A percentile compares a stretch with the other conserved stretches of the same genome.
phyloP scores from a whole-genome alignment of 805 yeast species.

The Saccharomycopsis capsularis region DNA sequence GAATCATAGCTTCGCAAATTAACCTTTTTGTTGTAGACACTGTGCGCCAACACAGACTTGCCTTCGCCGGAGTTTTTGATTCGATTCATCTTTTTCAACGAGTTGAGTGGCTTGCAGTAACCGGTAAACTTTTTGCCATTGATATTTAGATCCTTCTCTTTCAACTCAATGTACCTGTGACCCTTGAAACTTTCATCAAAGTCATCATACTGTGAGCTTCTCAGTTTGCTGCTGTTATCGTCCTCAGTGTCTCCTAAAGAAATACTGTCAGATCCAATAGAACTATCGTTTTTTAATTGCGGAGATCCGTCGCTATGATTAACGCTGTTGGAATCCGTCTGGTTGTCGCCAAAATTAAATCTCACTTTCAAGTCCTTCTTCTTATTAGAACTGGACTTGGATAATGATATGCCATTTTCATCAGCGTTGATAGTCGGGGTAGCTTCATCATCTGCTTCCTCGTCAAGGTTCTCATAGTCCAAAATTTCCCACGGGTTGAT shows the following conservation, averaged over 20 bases:
- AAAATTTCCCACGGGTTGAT: slow-evolving; percentile 22
- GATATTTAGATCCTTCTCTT: slow-evolving; percentile 12
- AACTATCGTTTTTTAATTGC: background rate
- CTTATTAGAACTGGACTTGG: background rate
- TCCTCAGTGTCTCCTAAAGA: slow-evolving; percentile 8
- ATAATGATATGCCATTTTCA: no score
- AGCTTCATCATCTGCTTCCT: background rate
- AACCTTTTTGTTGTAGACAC: slow-evolving; percentile 17
- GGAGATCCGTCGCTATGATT: background rate
- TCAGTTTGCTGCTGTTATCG: background rate
- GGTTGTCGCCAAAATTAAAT: slow-evolving; percentile 12
- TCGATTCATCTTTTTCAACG: slow-evolving; percentile 18
- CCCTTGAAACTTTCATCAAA: slow-evolving; percentile 9
- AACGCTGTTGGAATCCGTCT: background rate
- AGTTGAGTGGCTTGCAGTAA: slow-evolving; percentile 15
- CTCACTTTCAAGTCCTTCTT: slow-evolving; percentile 18
- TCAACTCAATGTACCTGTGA: slow-evolving; percentile 12
- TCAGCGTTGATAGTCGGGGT: background rate
- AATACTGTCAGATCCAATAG: background rate
- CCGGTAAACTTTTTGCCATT: slow-evolving; percentile 16
- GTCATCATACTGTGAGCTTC: slow-evolving; percentile 15
- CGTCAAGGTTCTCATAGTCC: slow-evolving; percentile 10
- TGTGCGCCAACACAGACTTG: slow-evolving; percentile 13
- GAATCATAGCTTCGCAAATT: slow-evolving; percentile 20
- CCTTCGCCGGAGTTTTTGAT: slow-evolving; percentile 19